Percentiles rank a stretch among this genome's conserved stretches.
These are phyloP conservation scores for Entophlyctis luteolus DNA, from an alignment of 192 early-diverging fungal species.

Conservation along the genomic window DNA sequence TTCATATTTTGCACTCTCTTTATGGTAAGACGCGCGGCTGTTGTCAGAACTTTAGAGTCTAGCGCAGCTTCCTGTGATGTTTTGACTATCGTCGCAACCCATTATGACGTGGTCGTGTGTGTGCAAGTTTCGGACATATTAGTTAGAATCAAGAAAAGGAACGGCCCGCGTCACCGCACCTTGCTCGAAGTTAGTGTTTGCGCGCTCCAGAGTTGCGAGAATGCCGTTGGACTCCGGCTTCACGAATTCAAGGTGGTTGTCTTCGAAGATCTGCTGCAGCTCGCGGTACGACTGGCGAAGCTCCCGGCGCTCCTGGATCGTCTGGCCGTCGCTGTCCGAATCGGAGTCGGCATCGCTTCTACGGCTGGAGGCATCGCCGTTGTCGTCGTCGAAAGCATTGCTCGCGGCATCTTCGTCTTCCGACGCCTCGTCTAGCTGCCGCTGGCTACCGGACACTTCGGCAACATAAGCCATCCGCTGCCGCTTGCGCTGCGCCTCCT, in stretches of 20 bases:
- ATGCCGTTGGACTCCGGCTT: constrained; percentile 7
- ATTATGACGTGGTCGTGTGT: background rate
- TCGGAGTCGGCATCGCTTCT: background rate
- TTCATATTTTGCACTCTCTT: constrained; percentile 75
- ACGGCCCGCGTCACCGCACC: too few relatives aligned
- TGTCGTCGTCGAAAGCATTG: background rate
- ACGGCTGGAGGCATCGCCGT: background rate
- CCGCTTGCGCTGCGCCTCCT: constrained; percentile 4
- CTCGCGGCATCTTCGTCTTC: background rate
- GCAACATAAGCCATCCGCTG: background rate
- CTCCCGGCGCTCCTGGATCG: background rate
- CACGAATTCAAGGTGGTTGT: constrained; percentile 7
- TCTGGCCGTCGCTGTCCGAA: background rate
- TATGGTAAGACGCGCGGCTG: constrained; percentile 68
- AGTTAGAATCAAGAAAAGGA: too few relatives aligned
- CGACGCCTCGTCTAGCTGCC: background rate
- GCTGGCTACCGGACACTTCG: background rate
- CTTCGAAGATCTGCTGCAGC: constrained; percentile 12
- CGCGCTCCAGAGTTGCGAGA: background rate
- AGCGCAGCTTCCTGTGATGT: constrained; percentile 83
- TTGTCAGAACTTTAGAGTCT: constrained; percentile 77
- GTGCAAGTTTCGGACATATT: background rate
- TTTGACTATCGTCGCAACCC: constrained; percentile 45
- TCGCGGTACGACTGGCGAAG: constrained; percentile 8
- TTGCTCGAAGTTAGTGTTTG: constrained; percentile 13